Base-by-base conservation (phyloP, 148 eudicot species). In the Salicornia ramosissima region DNA sequence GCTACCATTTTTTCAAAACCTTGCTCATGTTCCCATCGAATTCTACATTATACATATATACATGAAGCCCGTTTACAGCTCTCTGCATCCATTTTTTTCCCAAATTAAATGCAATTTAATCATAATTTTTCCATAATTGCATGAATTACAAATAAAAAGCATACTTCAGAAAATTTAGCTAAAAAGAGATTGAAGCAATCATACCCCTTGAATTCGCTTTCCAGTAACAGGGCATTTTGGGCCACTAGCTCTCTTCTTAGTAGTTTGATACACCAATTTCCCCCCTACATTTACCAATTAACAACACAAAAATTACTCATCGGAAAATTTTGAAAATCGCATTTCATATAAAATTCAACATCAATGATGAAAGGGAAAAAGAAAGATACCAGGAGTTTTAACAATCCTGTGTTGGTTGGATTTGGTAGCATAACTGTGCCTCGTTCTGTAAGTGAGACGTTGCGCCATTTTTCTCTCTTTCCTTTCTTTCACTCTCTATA, bases 161-260 rank as follows among this genome's bases (percentile, higher is more conserved):
- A 36, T 36, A 36, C 4, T 3, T 36, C 40, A 36, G 15, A 1
- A 45, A 45, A 13, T 45, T 4, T 8, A 45, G 11, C 15, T 13
- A 13, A 45, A 13, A 45, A 9, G 1, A 5, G 11, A 45, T n/a
- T 11, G 15, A 45, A 8, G 15, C 2, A 45, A 13, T 2, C 5
- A 45, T 84, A 86, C 94, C 83, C 94, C 94, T 81, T 86, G 94
- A 54, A 88, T 88, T 77, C 94, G 84, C 79, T 86, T 88, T 58
- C 94, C 90, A 39, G 94, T 88, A 10, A 88, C 88, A 63, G 90
- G 90, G 69, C 94, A 88, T 56, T 88, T 88, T 0, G 94, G 94
- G 34, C 94, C 94, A 61, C 82, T 88, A 22, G 94, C 94, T 81
- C 88, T 86, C 88, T 88, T 88, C 86, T 88, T 88, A 2, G 90